Evolutionary conservation across 2,329 filamentous ascomycete genomes (phyloP).

Genomic region (Microascus cirrosus): DNA sequence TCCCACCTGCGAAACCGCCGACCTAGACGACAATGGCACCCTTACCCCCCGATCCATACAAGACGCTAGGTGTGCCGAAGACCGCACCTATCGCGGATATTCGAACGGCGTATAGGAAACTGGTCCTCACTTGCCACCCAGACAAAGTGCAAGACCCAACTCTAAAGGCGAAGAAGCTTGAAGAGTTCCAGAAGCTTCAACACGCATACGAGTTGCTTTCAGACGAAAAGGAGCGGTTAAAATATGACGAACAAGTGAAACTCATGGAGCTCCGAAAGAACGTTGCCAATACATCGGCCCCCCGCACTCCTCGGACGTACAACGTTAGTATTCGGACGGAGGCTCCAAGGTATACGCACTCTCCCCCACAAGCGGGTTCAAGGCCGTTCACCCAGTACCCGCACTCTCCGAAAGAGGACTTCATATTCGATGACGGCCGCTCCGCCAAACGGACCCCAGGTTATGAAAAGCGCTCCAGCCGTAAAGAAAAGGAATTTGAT

Average conservation of each 20-base stretch:
- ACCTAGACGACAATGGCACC: slow-evolving; percentile 30
- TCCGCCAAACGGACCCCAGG: slow-evolving; percentile 33
- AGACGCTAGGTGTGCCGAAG: slow-evolving; percentile 59
- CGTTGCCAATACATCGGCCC: slow-evolving; percentile 29
- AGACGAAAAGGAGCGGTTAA: slow-evolving; percentile 58
- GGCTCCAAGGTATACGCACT: slow-evolving; percentile 33
- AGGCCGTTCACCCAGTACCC: slow-evolving; percentile 24
- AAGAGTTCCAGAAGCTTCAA: slow-evolving; percentile 87
- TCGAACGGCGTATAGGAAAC: slow-evolving; percentile 70
- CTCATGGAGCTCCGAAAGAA: slow-evolving; percentile 52
- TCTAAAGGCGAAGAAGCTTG: slow-evolving; percentile 66
- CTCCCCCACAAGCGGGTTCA: slow-evolving; percentile 18
- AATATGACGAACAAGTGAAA: slow-evolving; percentile 68
- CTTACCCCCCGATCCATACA: slow-evolving; percentile 64
- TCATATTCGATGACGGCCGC: slow-evolving; percentile 32
- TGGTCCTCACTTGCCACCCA: slow-evolving; percentile 79
- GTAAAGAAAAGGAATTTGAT: slow-evolving; percentile 26
- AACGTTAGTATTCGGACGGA: slow-evolving; percentile 30
- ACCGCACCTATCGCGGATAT: slow-evolving; percentile 62
- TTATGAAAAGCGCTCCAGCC: slow-evolving; percentile 29
- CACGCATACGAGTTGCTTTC: slow-evolving; percentile 85
- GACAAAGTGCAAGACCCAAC: slow-evolving; percentile 78
- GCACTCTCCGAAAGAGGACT: slow-evolving; percentile 28
- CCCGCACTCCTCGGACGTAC: slow-evolving; percentile 24
- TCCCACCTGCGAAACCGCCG: background rate